phyloP scores from a whole-genome alignment of 2,329 filamentous ascomycete species.

The Cylindrodendrum hubeiense region DNA sequence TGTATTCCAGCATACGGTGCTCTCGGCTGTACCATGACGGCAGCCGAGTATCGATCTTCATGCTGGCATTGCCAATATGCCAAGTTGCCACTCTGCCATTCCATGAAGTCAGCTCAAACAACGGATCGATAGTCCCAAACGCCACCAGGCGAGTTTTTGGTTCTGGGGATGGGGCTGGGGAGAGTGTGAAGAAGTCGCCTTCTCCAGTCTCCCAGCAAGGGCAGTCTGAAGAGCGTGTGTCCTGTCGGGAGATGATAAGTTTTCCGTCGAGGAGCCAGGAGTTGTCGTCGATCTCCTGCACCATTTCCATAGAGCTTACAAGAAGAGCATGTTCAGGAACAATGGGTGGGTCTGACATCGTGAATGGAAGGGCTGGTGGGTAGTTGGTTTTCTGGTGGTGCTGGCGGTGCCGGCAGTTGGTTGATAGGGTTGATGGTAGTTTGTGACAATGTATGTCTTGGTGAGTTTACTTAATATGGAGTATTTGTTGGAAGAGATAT shows the following conservation, averaged over 20 bases:
- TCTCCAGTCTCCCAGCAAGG: neutral
- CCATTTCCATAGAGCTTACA: no score
- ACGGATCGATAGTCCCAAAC: no score
- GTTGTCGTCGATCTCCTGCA: neutral
- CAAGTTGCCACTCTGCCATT: no score
- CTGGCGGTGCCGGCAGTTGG: no score
- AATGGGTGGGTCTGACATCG: neutral
- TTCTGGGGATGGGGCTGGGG: neutral
- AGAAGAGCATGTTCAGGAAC: neutral
- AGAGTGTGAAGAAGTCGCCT: neutral
- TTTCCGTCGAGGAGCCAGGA: neutral
- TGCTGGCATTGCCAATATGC: neutral
- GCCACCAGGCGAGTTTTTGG: neutral
- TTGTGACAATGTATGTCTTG: no score
- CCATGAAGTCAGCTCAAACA: no score
- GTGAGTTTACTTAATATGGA: no score
- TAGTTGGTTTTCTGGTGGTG: no score
- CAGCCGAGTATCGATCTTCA: neutral
- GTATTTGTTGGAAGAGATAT: no score
- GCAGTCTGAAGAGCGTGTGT: neutral
- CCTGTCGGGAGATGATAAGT: neutral
- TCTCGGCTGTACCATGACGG: neutral
- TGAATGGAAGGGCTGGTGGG: neutral
- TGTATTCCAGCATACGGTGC: neutral
- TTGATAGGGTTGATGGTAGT: no score